phyloP scores from a whole-genome alignment of 352 stramenopile genomes.

The Pythium rhizo-oryzae region DNA sequence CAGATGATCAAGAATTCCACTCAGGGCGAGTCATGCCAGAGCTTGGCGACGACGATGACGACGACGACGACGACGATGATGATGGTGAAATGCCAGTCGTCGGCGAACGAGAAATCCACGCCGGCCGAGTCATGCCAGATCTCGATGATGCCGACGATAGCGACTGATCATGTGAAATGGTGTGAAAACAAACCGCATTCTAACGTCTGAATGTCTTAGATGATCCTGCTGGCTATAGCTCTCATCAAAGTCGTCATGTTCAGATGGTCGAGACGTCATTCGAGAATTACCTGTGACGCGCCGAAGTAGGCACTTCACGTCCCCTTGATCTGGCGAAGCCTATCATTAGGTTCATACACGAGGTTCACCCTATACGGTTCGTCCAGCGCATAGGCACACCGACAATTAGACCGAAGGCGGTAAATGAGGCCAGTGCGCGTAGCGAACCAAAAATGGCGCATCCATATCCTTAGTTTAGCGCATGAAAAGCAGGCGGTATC shows the following conservation, averaged over 20 bases:
- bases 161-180: conserved; percentile 7
- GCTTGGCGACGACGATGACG: conserved; percentile 45
- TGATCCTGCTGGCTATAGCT: neutral
- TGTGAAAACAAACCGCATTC: neutral
- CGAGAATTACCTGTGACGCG: neutral
- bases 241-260: neutral
- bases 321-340: neutral
- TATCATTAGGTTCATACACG: neutral
- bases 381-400: neutral
- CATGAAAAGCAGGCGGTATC: neutral
- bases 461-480: conserved; percentile 21
- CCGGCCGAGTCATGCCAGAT: conserved; percentile 11
- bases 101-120: neutral
- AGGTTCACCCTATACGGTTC: neutral
- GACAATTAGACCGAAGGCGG: neutral
- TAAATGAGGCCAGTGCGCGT: neutral
- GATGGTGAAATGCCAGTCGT: neutral
- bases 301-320: neutral
- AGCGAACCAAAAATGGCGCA: neutral
- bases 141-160: conserved; percentile 17
- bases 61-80: conserved; percentile 31
- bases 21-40: conserved; percentile 58
- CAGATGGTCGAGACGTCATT: neutral
- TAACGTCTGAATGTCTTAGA: neutral
- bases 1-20: conserved; percentile 37